Conservation (phyloP, 2,329 filamentous ascomycete species). For the Biscogniauxia mediterranea region DNA sequence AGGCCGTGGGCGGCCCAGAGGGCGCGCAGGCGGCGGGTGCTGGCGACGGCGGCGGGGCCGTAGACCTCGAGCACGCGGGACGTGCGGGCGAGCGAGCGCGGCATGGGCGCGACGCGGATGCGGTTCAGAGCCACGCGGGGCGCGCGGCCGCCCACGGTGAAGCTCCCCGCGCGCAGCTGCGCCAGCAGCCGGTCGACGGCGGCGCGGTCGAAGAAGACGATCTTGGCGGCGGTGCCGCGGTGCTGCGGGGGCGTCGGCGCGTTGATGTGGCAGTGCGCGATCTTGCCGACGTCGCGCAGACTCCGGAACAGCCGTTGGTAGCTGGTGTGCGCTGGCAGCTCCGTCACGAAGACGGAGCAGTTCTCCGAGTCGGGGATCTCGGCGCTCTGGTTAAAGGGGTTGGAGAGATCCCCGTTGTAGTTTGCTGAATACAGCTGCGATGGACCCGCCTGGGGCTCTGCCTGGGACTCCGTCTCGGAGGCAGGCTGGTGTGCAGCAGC, state of each 20-base stretch:
- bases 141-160: constrained; percentile 4
- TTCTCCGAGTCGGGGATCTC: constrained; percentile 9
- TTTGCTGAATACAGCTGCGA: no score
- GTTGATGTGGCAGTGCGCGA: constrained; percentile 8
- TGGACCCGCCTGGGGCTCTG: no score
- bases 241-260: not conserved
- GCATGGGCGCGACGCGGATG: not conserved
- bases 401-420: constrained; percentile 9
- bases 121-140: constrained; percentile 7
- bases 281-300: constrained; percentile 11
- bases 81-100: no score
- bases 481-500: no score
- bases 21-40: no score
- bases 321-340: constrained; percentile 4
- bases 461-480: no score
- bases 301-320: constrained; percentile 16
- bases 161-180: not conserved
- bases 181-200: constrained; percentile 10
- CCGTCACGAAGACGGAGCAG: constrained; percentile 12
- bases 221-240: constrained; percentile 8
- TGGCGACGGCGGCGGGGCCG: no score
- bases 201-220: constrained; percentile 13
- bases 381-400: constrained; percentile 9
- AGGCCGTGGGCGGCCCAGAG: no score
- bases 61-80: no score